Percentiles rank a stretch among this genome's conserved stretches.
phyloP scores from a whole-genome alignment of 768 basidiomycete genomes.

The Gelatoporia subvermispora region DNA sequence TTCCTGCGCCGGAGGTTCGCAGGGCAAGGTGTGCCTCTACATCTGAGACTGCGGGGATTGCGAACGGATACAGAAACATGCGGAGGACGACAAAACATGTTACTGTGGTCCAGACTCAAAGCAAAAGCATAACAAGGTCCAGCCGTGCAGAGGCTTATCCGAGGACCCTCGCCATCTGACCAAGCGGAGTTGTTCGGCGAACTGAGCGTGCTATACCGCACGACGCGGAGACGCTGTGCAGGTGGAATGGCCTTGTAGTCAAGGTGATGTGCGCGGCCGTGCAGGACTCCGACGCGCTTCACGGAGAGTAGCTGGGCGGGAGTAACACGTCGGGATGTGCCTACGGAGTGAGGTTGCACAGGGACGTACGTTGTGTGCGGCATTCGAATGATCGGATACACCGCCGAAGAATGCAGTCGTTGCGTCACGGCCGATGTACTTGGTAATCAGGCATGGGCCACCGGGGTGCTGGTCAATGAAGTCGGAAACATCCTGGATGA shows the following conservation, averaged over 20 bases:
- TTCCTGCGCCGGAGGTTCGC: too few species aligned
- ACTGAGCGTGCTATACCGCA: constrained; percentile 31
- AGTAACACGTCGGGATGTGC: too few species aligned
- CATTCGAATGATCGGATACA: constrained; percentile 85
- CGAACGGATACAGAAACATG: too few species aligned
- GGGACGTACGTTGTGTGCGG: constrained; percentile 70
- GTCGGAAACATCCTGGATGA: constrained; percentile 83
- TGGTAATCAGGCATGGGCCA: constrained; percentile 77
- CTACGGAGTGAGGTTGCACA: background rate
- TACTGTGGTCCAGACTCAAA: too few species aligned
- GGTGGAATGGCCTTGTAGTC: constrained; percentile 46
- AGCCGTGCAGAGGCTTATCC: too few species aligned
- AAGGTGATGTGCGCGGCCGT: constrained; percentile 47
- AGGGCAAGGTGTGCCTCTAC: too few species aligned
- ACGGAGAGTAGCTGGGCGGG: constrained; percentile 42
- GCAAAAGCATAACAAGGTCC: too few species aligned
- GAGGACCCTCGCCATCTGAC: constrained; percentile 25
- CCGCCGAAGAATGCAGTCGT: constrained; percentile 94
- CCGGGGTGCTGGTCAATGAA: constrained; percentile 93
- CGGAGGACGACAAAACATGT: too few species aligned
- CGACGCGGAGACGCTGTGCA: constrained; percentile 41
- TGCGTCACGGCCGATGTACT: constrained; percentile 86
- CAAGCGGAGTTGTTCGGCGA: constrained; percentile 29
- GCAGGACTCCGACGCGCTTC: constrained; percentile 56
- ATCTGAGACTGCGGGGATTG: too few species aligned